Conservation (phyloP, 2,329 filamentous ascomycete species). For the Phyllosticta paracitricarpa region DNA sequence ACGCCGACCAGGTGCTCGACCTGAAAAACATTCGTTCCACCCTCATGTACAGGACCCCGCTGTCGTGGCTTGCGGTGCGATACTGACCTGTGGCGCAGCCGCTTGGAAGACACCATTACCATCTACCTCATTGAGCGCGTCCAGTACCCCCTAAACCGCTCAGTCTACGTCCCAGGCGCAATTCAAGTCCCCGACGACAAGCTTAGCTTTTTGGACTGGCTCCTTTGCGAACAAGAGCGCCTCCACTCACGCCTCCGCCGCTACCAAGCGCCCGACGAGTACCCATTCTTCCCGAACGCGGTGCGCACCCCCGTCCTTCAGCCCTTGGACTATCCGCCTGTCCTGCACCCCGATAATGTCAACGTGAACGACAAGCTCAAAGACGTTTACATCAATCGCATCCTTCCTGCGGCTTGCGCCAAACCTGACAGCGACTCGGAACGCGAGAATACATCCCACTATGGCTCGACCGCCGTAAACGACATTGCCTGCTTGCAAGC, state of each 20-base stretch:
- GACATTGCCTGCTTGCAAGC: conserved; percentile 88
- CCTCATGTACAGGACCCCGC: conserved; percentile 54
- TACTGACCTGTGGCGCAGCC: conserved; percentile 44
- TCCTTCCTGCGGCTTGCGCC: conserved; percentile 76
- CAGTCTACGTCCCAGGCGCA: conserved; percentile 75
- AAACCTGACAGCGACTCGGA: conserved; percentile 68
- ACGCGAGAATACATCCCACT: conserved; percentile 84
- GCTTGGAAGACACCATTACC: conserved; percentile 93
- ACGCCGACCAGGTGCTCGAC: conserved; percentile 77
- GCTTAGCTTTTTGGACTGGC: conserved; percentile 88
- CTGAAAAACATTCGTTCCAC: conserved; percentile 88
- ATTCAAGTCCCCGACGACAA: conserved; percentile 60
- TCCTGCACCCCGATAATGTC: conserved; percentile 80
- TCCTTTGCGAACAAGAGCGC: conserved; percentile 79
- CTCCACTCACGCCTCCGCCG: conserved; percentile 88
- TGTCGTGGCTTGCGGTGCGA: not conserved
- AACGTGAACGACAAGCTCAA: conserved; percentile 87
- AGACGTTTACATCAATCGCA: conserved; percentile 68
- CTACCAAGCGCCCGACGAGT: conserved; percentile 93
- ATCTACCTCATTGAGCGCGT: conserved; percentile 95
- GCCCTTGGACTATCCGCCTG: conserved; percentile 75
- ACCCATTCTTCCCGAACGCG: conserved; percentile 85
- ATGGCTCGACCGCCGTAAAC: conserved; percentile 82
- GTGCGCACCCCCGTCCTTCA: conserved; percentile 75
- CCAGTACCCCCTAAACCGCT: conserved; percentile 88